Evolutionary conservation across 352 stramenopile species (phyloP).

Genomic region (Phytophthora capsici): DNA sequence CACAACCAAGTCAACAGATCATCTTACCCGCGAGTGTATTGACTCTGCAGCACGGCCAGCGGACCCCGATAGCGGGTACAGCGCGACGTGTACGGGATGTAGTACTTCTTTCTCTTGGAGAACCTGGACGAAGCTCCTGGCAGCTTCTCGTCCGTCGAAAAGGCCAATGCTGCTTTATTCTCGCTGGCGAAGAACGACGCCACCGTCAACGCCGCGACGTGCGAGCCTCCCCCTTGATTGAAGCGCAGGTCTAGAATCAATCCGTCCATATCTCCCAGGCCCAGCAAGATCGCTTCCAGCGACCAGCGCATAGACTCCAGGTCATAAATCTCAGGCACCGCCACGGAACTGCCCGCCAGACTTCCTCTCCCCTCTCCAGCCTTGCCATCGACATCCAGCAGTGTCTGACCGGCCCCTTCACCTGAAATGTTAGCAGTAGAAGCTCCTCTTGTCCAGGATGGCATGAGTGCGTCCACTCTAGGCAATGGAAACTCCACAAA

Average conservation of each 20-base stretch:
- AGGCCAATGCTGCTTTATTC: slow-evolving; percentile 50
- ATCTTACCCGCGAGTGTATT: slow-evolving; percentile 79
- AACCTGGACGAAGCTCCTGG: slow-evolving; percentile 49
- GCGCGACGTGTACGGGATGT: slow-evolving; percentile 62
- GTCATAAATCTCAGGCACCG: slow-evolving; percentile 83
- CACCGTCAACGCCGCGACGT: slow-evolving; percentile 65
- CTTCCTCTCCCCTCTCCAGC: slow-evolving; percentile 3
- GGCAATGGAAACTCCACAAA: slow-evolving; percentile 85
- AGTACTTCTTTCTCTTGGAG: slow-evolving; percentile 66
- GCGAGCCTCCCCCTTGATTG: slow-evolving; percentile 75
- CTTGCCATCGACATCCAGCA: slow-evolving; percentile 26
- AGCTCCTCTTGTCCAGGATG: slow-evolving; percentile 46
- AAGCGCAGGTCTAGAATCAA: slow-evolving; percentile 82
- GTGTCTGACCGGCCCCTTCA: slow-evolving; percentile 11
- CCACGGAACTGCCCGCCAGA: slow-evolving; percentile 28
- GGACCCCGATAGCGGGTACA: slow-evolving; percentile 69
- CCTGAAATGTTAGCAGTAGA: neutral
- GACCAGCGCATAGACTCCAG: slow-evolving; percentile 89
- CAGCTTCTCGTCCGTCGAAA: slow-evolving; percentile 75
- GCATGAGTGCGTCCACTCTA: slow-evolving; percentile 60
- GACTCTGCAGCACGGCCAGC: slow-evolving; percentile 75
- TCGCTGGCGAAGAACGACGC: slow-evolving; percentile 77
- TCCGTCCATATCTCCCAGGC: slow-evolving; percentile 66
- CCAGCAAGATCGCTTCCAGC: slow-evolving; percentile 78
- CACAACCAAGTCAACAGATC: neutral